Percentiles rank a stretch among this genome's conserved stretches.
Evolutionary conservation across 2,329 filamentous ascomycete species (phyloP).

Genomic region (Intubia oerlemansii): DNA sequence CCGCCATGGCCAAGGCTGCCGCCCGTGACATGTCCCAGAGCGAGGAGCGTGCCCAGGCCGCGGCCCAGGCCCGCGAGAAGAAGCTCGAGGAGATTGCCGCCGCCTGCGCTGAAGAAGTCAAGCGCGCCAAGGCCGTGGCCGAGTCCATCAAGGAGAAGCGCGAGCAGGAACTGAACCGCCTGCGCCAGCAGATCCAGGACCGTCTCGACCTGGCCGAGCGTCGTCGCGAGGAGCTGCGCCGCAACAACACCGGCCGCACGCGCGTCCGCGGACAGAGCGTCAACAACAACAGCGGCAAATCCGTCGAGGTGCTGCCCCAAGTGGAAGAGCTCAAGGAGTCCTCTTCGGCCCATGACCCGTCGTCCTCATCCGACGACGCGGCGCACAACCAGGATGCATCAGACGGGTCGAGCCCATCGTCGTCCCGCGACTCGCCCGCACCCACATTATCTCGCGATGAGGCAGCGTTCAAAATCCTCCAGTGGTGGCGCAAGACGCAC

Average conservation of each 20-base stretch:
- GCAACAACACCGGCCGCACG: constrained; percentile 25
- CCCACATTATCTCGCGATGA: too few relatives aligned
- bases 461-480: constrained; percentile 45
- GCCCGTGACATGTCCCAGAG: constrained; percentile 42
- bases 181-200: constrained; percentile 59
- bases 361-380: too few relatives aligned
- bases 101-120: constrained; percentile 63
- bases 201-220: constrained; percentile 57
- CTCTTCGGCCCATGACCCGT: too few relatives aligned
- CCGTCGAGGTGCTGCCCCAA: constrained; percentile 24
- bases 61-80: constrained; percentile 56
- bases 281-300: constrained; percentile 23
- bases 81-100: constrained; percentile 67
- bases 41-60: constrained; percentile 58
- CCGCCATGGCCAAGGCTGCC: constrained; percentile 51
- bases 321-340: constrained; percentile 28
- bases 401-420: not conserved
- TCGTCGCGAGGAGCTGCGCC: constrained; percentile 43
- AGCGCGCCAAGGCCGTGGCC: constrained; percentile 62
- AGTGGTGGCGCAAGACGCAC: constrained; percentile 41
- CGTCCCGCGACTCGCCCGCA: constrained; percentile 9
- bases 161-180: constrained; percentile 48
- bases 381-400: constrained; percentile 1
- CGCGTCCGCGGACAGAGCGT: constrained; percentile 32
- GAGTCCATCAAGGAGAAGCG: constrained; percentile 65